Percentiles rank a stretch among this genome's conserved stretches.
Conservation (phyloP, 345 rosid genomes). For the Pseudoturritis turrita region DNA sequence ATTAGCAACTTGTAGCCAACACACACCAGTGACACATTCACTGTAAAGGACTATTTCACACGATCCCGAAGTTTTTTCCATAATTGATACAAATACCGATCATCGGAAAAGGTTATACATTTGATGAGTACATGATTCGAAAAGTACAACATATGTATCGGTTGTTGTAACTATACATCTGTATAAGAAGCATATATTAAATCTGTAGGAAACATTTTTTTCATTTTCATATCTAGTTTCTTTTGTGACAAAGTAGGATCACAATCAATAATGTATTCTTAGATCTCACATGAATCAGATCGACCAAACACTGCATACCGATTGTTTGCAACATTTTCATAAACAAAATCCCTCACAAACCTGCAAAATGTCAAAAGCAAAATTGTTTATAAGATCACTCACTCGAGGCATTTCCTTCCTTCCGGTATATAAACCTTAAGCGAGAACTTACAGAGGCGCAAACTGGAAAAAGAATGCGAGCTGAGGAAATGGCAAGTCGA, state of each 20-base stretch:
- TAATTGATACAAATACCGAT: constrained; percentile 8
- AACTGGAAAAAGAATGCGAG: constrained; percentile 64
- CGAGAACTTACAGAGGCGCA: constrained; percentile 59
- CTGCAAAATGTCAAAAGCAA: constrained; percentile 31
- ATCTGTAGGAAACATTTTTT: constrained; percentile 24
- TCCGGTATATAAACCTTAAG: background rate
- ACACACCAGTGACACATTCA: constrained; percentile 2
- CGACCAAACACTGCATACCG: constrained; percentile 72
- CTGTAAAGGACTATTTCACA: constrained; percentile 4
- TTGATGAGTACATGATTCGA: constrained; percentile 6
- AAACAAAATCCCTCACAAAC: constrained; percentile 62
- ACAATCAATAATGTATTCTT: constrained; percentile 13
- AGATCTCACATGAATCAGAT: constrained; percentile 80
- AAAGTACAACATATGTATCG: constrained; percentile 14
- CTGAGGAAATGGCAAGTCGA: constrained; percentile 82
- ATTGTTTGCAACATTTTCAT: constrained; percentile 75
- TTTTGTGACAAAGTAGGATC: constrained; percentile 8
- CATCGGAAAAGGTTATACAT: constrained; percentile 18
- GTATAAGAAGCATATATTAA: constrained; percentile 16
- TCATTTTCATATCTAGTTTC: background rate
- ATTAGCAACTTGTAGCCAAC: constrained; percentile 27
- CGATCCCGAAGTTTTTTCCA: constrained; percentile 1
- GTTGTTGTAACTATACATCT: constrained; percentile 30
- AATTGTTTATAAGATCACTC: background rate
- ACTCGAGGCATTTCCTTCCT: background rate